phyloP scores from a whole-genome alignment of 169 alveolate species.

The Plasmodium falciparum region DNA sequence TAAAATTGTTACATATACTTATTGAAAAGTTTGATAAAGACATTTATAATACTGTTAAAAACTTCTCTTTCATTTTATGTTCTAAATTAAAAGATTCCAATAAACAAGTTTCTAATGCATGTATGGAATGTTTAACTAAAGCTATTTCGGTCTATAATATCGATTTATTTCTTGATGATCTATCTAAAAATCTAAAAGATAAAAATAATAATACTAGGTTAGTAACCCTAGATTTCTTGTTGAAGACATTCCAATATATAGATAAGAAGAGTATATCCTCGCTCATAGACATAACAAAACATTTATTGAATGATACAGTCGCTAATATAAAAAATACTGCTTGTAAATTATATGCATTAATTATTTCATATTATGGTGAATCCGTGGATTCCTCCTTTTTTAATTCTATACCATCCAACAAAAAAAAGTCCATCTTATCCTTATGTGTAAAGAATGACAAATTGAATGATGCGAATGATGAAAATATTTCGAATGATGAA shows the following conservation, averaged over 20 bases:
- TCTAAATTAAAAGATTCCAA: constrained; percentile 70
- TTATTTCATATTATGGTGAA: constrained; percentile 44
- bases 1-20: constrained; percentile 39
- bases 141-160: constrained; percentile 40
- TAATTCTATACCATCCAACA: constrained; percentile 43
- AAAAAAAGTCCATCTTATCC: constrained; percentile 53
- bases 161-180: constrained; percentile 56
- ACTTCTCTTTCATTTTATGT: constrained; percentile 39
- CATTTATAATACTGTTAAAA: constrained; percentile 40
- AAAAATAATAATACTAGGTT: constrained; percentile 72
- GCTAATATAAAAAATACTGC: constrained; percentile 67
- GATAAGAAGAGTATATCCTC: constrained; percentile 25
- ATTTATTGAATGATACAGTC: constrained; percentile 62
- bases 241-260: constrained; percentile 34
- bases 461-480: background rate
- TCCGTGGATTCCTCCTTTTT: constrained; percentile 37
- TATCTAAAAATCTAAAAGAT: constrained; percentile 65
- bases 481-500: too few species aligned
- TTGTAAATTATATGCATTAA: constrained; percentile 32
- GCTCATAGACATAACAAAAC: constrained; percentile 53
- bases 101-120: constrained; percentile 76
- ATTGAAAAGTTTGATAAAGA: constrained; percentile 74
- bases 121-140: constrained; percentile 68
- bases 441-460: constrained; percentile 1
- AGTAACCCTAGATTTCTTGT: constrained; percentile 53